phyloP scores from a whole-genome alignment of 1,284 basidiomycete species.

The Malassezia sp. region DNA sequence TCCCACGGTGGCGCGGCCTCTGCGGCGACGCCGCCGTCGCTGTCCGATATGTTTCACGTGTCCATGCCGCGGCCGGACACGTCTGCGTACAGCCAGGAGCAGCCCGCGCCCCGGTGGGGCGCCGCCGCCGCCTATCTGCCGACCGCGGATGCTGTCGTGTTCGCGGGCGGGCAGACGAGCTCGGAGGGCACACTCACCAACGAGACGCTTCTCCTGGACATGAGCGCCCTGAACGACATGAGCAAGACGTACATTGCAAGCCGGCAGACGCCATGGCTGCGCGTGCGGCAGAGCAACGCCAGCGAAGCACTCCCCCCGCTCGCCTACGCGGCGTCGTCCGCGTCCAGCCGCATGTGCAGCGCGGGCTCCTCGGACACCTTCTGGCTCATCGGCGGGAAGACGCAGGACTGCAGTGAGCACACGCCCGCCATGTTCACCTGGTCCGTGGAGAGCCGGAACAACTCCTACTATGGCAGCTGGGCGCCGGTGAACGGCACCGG shows the following conservation, averaged over 20 bases:
- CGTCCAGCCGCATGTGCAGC: slow-evolving; percentile 10
- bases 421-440: slow-evolving; percentile 9
- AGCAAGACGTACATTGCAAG: not conserved
- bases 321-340: slow-evolving; percentile 17
- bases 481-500: slow-evolving; percentile 4
- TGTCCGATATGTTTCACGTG: no score
- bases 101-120: slow-evolving; percentile 28
- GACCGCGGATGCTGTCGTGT: slow-evolving; percentile 15
- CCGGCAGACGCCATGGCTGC: slow-evolving; percentile 3
- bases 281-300: not conserved
- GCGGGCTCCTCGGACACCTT: slow-evolving; percentile 7
- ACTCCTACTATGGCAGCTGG: slow-evolving; percentile 2
- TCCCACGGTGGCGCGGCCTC: not conserved
- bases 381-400: slow-evolving; percentile 23
- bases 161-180: slow-evolving; percentile 20
- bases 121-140: slow-evolving; percentile 34
- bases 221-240: slow-evolving; percentile 11
- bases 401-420: slow-evolving; percentile 13
- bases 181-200: slow-evolving; percentile 14
- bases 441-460: slow-evolving; percentile 9
- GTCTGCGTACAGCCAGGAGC: slow-evolving; percentile 1
- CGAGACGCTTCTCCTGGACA: slow-evolving; percentile 22
- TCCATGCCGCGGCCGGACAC: slow-evolving; percentile 2
- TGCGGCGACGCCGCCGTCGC: not conserved
- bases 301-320: slow-evolving; percentile 8